These are phyloP conservation scores for Seminavis robusta DNA, from an alignment of 108 stramenopile species.

Conservation along the genomic window DNA sequence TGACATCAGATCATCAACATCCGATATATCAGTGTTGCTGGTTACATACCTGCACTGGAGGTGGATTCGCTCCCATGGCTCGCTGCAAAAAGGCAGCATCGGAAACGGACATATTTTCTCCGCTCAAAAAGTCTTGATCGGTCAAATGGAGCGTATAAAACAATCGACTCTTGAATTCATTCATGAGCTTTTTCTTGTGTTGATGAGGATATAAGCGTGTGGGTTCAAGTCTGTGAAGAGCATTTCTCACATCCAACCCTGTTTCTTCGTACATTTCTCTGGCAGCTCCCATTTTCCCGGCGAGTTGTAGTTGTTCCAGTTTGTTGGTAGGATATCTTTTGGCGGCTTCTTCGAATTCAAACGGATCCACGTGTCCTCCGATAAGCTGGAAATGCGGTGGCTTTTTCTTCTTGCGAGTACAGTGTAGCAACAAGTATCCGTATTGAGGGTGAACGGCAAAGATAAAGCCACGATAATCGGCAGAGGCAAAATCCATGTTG, in stretches of 20 bases:
- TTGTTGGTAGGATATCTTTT: not conserved
- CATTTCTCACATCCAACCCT: slow-evolving; percentile 55
- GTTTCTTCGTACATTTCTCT: slow-evolving; percentile 85
- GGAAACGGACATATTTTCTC: slow-evolving; percentile 3
- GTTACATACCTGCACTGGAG: not conserved
- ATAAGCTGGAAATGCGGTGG: slow-evolving; percentile 75
- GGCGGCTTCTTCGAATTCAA: slow-evolving; percentile 53
- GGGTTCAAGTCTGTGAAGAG: slow-evolving; percentile 49
- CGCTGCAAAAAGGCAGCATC: slow-evolving; percentile 10
- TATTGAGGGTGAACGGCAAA: slow-evolving; percentile 54
- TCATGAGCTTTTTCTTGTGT: slow-evolving; percentile 7
- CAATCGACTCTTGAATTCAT: slow-evolving; percentile 46
- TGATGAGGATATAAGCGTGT: slow-evolving; percentile 14
- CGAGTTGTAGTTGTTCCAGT: slow-evolving; percentile 31
- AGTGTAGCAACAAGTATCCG: slow-evolving; percentile 69
- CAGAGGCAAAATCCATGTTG: too few relatives aligned
- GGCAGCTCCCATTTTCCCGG: slow-evolving; percentile 61
- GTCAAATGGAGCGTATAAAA: slow-evolving; percentile 47
- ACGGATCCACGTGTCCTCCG: slow-evolving; percentile 76
- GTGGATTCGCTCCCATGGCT: slow-evolving; percentile 3
- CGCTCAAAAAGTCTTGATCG: slow-evolving; percentile 49
- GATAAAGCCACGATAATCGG: slow-evolving; percentile 73
- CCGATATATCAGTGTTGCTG: not conserved
- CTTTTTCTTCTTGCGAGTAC: slow-evolving; percentile 69
- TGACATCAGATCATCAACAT: not conserved